These are phyloP conservation scores for Lasiosphaeria ovina DNA, from an alignment of 495 filamentous ascomycete genomes.

Conservation along the genomic window DNA sequence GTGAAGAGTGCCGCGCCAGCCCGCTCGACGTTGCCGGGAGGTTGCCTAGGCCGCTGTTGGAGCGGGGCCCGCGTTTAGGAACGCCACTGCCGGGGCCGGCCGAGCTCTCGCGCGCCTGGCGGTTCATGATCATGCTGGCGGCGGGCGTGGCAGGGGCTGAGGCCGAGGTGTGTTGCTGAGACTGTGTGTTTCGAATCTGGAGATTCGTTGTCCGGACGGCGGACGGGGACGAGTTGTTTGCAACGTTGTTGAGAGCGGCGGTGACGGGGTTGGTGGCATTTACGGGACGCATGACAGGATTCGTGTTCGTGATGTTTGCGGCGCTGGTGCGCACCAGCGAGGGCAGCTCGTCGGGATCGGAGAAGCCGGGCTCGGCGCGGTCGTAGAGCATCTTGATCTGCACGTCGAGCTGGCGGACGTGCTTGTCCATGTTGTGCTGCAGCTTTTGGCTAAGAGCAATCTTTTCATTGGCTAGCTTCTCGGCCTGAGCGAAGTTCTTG, in stretches of 20 bases:
- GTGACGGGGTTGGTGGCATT: conserved; percentile 42
- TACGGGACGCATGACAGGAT: conserved; percentile 36
- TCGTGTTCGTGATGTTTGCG: conserved; percentile 43
- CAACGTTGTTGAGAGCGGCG: conserved; percentile 47
- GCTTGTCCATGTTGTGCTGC: conserved; percentile 76
- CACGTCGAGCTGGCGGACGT: conserved; percentile 80
- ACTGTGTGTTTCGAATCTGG: conserved; percentile 40
- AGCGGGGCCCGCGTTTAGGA: conserved; percentile 68
- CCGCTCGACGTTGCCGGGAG: conserved; percentile 69
- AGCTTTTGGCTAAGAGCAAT: conserved; percentile 75
- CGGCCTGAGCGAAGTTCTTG: conserved; percentile 67
- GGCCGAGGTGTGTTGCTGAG: conserved; percentile 42
- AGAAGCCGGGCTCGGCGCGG: conserved; percentile 68
- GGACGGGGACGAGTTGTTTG: conserved; percentile 43
- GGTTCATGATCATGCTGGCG: conserved; percentile 58
- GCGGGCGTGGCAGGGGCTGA: conserved; percentile 68
- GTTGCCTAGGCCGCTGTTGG: conserved; percentile 62
- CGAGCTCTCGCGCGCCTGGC: conserved; percentile 71
- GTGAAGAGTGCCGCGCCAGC: conserved; percentile 73
- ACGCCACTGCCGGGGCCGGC: conserved; percentile 60
- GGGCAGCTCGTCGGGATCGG: conserved; percentile 71
- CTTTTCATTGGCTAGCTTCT: conserved; percentile 84
- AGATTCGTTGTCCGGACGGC: conserved; percentile 36
- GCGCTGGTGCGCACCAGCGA: conserved; percentile 67
- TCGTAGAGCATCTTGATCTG: conserved; percentile 82